Evolutionary conservation across 306 rosid species (phyloP).

Genomic region (Vigna radiata): DNA sequence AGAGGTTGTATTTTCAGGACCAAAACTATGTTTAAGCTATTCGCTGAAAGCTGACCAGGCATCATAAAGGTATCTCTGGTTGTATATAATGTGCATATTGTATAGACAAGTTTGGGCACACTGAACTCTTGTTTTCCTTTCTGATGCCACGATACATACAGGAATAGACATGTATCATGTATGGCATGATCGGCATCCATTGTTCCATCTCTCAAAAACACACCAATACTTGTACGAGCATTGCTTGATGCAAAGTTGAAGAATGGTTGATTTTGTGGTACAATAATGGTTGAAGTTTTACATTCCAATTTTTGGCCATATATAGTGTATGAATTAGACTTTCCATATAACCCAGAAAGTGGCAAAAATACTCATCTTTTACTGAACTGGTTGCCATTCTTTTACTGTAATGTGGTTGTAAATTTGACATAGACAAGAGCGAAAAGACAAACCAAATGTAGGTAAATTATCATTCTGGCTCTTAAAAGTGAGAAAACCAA

Average conservation of each 20-base stretch:
- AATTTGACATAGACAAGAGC: not conserved
- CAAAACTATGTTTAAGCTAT: not conserved
- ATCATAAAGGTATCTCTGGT: constrained; percentile 19
- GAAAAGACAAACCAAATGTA: too few species aligned
- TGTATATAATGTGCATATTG: constrained; percentile 38
- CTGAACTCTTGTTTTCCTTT: constrained; percentile 34
- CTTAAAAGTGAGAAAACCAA: too few species aligned
- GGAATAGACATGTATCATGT: not conserved
- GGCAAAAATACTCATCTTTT: not conserved
- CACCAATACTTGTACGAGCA: not conserved
- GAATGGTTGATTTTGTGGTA: not conserved
- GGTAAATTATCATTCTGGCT: too few species aligned
- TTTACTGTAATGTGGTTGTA: not conserved
- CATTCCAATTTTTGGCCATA: not conserved
- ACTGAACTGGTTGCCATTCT: not conserved
- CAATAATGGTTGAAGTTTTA: not conserved
- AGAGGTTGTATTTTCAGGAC: not conserved
- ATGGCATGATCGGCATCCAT: not conserved
- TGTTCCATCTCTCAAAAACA: constrained; percentile 1
- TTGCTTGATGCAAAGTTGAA: not conserved
- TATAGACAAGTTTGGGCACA: constrained; percentile 36
- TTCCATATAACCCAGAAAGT: not conserved
- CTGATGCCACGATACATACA: constrained; percentile 11
- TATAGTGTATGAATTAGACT: not conserved
- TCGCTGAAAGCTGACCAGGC: not conserved